A percentile compares a stretch with the other conserved stretches of the same genome.
phyloP scores from a whole-genome alignment of 208 protist genomes.

The Leishmania guyanensis region DNA sequence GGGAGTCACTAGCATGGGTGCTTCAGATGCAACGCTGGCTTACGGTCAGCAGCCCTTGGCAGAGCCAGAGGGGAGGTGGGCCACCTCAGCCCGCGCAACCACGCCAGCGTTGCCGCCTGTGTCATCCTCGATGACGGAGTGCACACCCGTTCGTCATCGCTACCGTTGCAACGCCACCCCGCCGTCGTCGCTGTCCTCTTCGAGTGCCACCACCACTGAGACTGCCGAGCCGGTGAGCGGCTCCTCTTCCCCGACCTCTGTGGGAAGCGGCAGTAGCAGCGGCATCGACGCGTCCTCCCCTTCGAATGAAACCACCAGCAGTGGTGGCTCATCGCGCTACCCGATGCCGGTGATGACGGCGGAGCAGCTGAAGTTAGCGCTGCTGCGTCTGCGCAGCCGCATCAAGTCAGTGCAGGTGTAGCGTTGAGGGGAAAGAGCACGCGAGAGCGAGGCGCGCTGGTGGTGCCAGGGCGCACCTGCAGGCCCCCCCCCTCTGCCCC shows the following conservation, averaged over 20 bases:
- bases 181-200: neutral
- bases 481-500: no score
- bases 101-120: neutral
- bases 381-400: slow-evolving; percentile 61
- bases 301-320: neutral
- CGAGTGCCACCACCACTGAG: neutral
- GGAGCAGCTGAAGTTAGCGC: slow-evolving; percentile 67
- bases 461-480: neutral
- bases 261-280: slow-evolving; percentile 13
- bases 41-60: neutral
- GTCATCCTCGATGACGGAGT: neutral
- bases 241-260: slow-evolving; percentile 15
- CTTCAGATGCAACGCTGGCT: neutral
- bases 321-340: neutral
- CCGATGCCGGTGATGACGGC: slow-evolving; percentile 65
- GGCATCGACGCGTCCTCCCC: neutral
- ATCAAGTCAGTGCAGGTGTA: slow-evolving; percentile 36
- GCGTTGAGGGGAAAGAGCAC: neutral
- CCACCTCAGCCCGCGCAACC: neutral
- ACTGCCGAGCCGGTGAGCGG: slow-evolving; percentile 9
- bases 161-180: neutral
- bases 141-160: slow-evolving; percentile 1
- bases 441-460: neutral
- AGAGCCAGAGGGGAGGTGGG: neutral
- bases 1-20: neutral